phyloP scores from a whole-genome alignment of 176 grass and related monocot genomes.

The Oryza meyeriana region DNA sequence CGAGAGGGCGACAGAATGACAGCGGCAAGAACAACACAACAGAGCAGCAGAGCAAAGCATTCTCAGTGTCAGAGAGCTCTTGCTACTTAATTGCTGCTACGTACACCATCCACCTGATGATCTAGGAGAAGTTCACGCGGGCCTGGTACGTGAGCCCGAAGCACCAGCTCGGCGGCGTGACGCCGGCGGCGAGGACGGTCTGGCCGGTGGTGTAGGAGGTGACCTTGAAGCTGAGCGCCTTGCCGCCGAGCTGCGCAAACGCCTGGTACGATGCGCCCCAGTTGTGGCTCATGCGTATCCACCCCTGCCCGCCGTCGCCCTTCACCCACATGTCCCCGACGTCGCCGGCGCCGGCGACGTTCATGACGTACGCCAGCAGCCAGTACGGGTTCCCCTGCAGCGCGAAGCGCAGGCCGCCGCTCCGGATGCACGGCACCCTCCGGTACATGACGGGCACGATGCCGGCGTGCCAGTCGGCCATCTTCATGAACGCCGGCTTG shows the following conservation, averaged over 20 bases:
- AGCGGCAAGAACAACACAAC: background rate
- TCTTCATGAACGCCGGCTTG: slow-evolving; percentile 78
- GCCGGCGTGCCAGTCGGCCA: slow-evolving; percentile 59
- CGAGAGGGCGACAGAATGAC: background rate
- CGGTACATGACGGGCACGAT: slow-evolving; percentile 90
- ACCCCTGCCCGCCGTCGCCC: slow-evolving; percentile 23
- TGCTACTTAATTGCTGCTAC: background rate
- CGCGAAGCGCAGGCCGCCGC: slow-evolving; percentile 47
- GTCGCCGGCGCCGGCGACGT: slow-evolving; percentile 65
- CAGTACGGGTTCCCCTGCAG: slow-evolving; percentile 70
- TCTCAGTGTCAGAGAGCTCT: background rate
- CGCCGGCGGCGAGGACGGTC: slow-evolving; percentile 47
- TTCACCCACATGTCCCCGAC: slow-evolving; percentile 54
- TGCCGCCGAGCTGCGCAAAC: slow-evolving; percentile 50
- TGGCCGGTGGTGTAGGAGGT: slow-evolving; percentile 58
- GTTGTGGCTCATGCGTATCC: slow-evolving; percentile 69
- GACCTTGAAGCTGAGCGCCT: slow-evolving; percentile 70
- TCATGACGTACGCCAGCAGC: slow-evolving; percentile 70
- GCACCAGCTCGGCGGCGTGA: slow-evolving; percentile 57
- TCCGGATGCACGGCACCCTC: slow-evolving; percentile 55
- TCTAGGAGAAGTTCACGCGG: slow-evolving; percentile 53
- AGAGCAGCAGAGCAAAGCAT: background rate
- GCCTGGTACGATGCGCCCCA: slow-evolving; percentile 74
- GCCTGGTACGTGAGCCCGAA: slow-evolving; percentile 65
- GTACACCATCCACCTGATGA: background rate